Percentiles rank a stretch among this genome's conserved stretches.
Conservation (phyloP, 2,329 filamentous ascomycete genomes). For the Scleromitrula shiraiana region DNA sequence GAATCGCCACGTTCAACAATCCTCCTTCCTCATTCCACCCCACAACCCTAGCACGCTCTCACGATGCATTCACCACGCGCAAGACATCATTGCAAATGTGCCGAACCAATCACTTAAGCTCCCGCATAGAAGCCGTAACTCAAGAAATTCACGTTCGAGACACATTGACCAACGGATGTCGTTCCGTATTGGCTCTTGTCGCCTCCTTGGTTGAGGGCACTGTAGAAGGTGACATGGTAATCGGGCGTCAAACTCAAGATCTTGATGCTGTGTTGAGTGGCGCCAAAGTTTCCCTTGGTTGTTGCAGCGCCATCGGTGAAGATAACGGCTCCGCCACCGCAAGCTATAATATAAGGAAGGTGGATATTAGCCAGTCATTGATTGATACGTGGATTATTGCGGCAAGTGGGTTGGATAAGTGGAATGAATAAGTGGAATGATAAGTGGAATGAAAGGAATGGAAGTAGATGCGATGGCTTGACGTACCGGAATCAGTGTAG, state of each 20-base stretch:
- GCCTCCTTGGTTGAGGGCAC: neutral
- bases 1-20: neutral
- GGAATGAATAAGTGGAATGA: neutral
- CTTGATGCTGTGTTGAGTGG: neutral
- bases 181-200: neutral
- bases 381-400: no score
- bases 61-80: neutral
- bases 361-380: no score
- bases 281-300: neutral
- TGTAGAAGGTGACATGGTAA: neutral
- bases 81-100: neutral
- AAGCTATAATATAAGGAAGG: neutral
- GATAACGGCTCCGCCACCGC: neutral
- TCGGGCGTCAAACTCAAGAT: neutral
- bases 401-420: neutral
- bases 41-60: no score
- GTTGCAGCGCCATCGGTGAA: neutral
- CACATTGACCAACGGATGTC: neutral
- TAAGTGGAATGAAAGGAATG: neutral
- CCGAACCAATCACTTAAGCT: neutral
- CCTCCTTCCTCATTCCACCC: neutral
- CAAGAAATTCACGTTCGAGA: neutral
- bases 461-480: neutral
- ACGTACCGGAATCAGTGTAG: slow-evolving; percentile 3
- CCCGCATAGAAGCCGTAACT: neutral